Conservation (phyloP, 2,329 filamentous ascomycete genomes). For the Monosporascus sp. region DNA sequence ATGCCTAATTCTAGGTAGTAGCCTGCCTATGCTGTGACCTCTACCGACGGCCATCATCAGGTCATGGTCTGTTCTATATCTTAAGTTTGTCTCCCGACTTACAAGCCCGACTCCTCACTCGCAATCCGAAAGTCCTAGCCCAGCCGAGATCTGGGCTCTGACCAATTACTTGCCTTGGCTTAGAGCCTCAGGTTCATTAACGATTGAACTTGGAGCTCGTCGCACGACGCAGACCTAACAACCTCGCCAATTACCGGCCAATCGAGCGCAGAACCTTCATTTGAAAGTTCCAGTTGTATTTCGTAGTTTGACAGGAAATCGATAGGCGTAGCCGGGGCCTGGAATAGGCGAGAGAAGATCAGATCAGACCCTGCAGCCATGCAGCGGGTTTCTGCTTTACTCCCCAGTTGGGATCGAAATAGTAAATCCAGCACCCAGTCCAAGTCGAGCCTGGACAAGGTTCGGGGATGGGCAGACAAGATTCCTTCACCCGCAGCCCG, state of each 20-base stretch:
- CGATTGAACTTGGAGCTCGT: background rate
- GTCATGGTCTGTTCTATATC: background rate
- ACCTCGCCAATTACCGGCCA: background rate
- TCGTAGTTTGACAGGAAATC: background rate
- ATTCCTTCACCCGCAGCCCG: conserved; percentile 61
- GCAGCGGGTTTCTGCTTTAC: conserved; percentile 42
- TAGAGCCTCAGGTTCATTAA: background rate
- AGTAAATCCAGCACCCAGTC: conserved; percentile 30
- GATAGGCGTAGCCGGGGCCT: background rate
- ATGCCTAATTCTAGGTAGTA: background rate
- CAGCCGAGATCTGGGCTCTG: background rate
- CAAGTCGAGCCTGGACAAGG: conserved; percentile 28
- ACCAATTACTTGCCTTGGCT: background rate
- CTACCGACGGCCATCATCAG: background rate
- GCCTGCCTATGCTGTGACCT: background rate
- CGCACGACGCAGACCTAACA: background rate
- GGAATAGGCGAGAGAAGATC: background rate
- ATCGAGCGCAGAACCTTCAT: background rate
- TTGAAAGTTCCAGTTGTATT: background rate
- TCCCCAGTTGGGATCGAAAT: conserved; percentile 32
- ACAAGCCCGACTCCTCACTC: conserved; percentile 4
- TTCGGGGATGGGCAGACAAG: conserved; percentile 41
- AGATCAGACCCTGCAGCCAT: conserved; percentile 23
- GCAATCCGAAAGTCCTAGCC: background rate
- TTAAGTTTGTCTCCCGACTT: background rate